Conservation (phyloP, 306 rosid species). For the Inga oerstediana region DNA sequence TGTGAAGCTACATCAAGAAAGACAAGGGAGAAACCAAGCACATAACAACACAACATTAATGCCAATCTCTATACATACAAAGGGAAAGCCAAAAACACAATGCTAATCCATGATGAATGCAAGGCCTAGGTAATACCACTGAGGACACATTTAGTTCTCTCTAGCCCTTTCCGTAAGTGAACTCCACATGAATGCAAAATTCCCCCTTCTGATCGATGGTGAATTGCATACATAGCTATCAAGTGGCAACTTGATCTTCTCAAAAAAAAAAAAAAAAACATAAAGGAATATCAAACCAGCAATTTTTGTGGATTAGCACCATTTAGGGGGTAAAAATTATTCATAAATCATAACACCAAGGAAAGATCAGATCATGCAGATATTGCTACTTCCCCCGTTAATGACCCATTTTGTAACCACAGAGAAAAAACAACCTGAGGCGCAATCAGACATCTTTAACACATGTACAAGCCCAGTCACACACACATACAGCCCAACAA, state of each 20-base stretch:
- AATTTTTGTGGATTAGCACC: not conserved
- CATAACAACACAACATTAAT: not conserved
- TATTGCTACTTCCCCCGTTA: not conserved
- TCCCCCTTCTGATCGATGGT: not conserved
- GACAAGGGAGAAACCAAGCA: not conserved
- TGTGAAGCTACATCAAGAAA: not conserved
- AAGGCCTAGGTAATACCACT: not conserved
- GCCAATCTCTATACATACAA: not conserved
- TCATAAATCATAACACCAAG: not conserved
- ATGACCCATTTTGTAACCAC: not conserved
- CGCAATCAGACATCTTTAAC: not conserved
- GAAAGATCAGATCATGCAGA: not conserved
- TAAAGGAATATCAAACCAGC: not conserved
- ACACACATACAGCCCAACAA: not conserved
- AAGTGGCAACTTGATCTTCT: not conserved
- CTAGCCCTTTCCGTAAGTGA: not conserved
- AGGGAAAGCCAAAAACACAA: not conserved
- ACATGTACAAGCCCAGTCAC: not conserved
- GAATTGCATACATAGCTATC: not conserved
- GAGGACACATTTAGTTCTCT: not conserved
- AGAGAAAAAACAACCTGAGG: not conserved
- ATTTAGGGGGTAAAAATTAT: not conserved
- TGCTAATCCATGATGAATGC: not conserved
- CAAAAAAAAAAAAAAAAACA: too few species aligned
- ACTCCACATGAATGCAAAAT: conserved; percentile 4